These are phyloP conservation scores for Triticum aestivum DNA, from an alignment of 176 grass and related monocot genomes.

Conservation along the genomic window IWGSC_CS_RefSeq_v2.1 NC_057803.1:76387718-76388217, in stretches of 20 bases:
- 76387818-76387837: constrained; percentile 26
- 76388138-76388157: constrained; percentile 64
- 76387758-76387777: background rate
- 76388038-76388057: constrained; percentile 24
- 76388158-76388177: constrained; percentile 89
- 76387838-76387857: constrained; percentile 8
- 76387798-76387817: background rate
- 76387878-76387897: constrained; percentile 7
- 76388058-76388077: constrained; percentile 99
- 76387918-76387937: background rate
- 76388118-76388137: constrained; percentile 96
- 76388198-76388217: constrained; percentile 55
- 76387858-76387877: background rate
- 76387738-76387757: background rate
- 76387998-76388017: constrained; percentile 10
- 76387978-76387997: background rate
- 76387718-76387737: constrained; percentile 9
- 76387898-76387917: constrained; percentile 2
- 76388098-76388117: constrained; percentile 96
- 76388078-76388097: constrained; percentile 95
- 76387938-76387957: constrained; percentile 11
- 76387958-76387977: background rate
- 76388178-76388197: constrained; percentile 88
- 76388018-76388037: background rate
- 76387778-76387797: constrained; percentile 8